Evolutionary conservation across 164 flowering plant genomes (phyloP).

Genomic region (Nymphaea colorata): DNA sequence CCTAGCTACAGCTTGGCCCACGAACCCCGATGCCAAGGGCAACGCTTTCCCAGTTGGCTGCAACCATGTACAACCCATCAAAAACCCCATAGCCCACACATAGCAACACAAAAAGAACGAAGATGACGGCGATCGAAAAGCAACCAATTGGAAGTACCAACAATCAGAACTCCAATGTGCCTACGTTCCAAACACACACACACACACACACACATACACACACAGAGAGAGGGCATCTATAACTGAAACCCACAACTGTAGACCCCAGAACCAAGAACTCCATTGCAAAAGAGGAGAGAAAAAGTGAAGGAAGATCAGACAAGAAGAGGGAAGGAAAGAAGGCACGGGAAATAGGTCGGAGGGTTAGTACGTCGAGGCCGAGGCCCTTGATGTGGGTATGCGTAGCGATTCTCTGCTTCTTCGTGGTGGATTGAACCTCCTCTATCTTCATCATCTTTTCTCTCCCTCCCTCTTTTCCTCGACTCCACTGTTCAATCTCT

Average conservation of each 20-base stretch:
- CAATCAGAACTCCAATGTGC: not conserved
- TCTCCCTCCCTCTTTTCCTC: no score
- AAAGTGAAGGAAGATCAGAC: not conserved
- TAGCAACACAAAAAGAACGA: not conserved
- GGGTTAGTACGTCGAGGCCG: slow-evolving; percentile 65
- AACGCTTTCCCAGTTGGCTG: slow-evolving; percentile 70
- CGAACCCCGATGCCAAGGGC: slow-evolving; percentile 84
- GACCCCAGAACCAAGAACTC: slow-evolving; percentile 4
- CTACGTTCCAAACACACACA: not conserved
- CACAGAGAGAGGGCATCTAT: not conserved
- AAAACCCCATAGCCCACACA: not conserved
- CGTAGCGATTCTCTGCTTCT: slow-evolving; percentile 89
- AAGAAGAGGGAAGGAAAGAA: not conserved
- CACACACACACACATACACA: not conserved
- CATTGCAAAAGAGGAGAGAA: not conserved
- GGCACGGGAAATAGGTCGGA: not conserved
- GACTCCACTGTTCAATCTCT: no score
- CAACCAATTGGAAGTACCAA: not conserved
- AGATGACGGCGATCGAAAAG: not conserved
- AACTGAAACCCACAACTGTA: not conserved
- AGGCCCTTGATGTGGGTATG: slow-evolving; percentile 98
- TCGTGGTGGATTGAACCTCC: slow-evolving; percentile 77
- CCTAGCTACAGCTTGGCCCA: slow-evolving; percentile 80
- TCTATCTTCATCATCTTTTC: slow-evolving; percentile 50
- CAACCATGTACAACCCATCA: not conserved